Evolutionary conservation across 495 filamentous ascomycete species (phyloP).

Genomic region (Podospora australis): DNA sequence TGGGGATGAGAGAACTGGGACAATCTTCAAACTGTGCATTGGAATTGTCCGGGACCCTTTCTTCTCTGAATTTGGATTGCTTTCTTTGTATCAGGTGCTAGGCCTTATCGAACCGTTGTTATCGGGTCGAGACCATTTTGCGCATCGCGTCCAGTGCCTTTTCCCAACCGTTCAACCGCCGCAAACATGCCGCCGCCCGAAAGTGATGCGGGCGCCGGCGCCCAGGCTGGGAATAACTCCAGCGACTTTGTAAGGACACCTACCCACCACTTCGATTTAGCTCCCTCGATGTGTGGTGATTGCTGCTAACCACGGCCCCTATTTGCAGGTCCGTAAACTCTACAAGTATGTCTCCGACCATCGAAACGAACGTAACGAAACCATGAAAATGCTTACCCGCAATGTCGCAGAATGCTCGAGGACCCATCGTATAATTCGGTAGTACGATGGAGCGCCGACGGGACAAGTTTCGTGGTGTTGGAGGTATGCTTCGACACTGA

Average conservation of each 20-base stretch:
- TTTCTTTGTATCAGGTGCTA: too few species aligned
- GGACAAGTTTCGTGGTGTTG: slow-evolving; percentile 93
- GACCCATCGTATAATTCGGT: slow-evolving; percentile 88
- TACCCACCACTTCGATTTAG: neutral
- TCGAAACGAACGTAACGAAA: neutral
- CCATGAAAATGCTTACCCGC: slow-evolving; percentile 19
- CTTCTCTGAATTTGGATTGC: slow-evolving; percentile 1
- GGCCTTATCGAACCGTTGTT: neutral
- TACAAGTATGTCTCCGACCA: slow-evolving; percentile 66
- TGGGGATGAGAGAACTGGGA: slow-evolving; percentile 12
- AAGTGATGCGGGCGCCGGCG: slow-evolving; percentile 29
- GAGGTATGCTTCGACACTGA: slow-evolving; percentile 58
- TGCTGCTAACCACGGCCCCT: slow-evolving; percentile 15
- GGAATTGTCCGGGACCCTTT: neutral
- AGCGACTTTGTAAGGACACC: slow-evolving; percentile 43
- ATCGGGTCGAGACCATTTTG: neutral
- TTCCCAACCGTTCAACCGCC: neutral
- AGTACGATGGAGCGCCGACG: slow-evolving; percentile 90
- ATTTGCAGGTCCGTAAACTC: slow-evolving; percentile 81
- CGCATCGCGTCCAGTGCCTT: neutral
- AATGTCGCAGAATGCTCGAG: slow-evolving; percentile 78
- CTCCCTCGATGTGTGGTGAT: slow-evolving; percentile 5
- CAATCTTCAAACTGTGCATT: slow-evolving; percentile 11
- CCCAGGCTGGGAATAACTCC: slow-evolving; percentile 41
- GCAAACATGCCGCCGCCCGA: slow-evolving; percentile 39